Evolutionary conservation across 2,329 filamentous ascomycete genomes (phyloP).

Genomic region (Furcasterigmium furcatum): DNA sequence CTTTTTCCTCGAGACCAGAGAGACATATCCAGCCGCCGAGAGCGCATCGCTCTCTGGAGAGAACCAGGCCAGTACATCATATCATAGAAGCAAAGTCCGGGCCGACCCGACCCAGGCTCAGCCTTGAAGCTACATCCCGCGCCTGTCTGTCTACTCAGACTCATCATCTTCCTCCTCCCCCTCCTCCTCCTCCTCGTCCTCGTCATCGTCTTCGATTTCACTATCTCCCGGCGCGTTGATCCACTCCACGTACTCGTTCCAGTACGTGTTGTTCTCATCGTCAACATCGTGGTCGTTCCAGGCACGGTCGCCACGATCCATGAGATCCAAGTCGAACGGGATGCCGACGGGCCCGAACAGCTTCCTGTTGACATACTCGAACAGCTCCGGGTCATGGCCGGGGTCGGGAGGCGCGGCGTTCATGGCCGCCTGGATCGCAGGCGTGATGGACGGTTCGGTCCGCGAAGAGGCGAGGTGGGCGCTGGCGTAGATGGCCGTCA

Average conservation of each 20-base stretch:
- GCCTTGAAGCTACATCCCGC: too few relatives aligned
- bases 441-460: background rate
- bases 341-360: slow-evolving; percentile 1
- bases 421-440: slow-evolving; percentile 1
- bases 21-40: too few relatives aligned
- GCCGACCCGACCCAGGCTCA: too few relatives aligned
- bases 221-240: slow-evolving; percentile 1
- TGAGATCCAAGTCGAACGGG: background rate
- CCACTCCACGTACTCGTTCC: slow-evolving; percentile 1
- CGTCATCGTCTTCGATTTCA: background rate
- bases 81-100: too few relatives aligned
- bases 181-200: background rate
- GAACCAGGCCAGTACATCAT: too few relatives aligned
- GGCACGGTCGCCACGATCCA: slow-evolving; percentile 1
- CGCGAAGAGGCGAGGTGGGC: background rate
- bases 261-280: background rate
- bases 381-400: slow-evolving; percentile 35
- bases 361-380: background rate
- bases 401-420: background rate
- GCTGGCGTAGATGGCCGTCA: background rate
- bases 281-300: background rate
- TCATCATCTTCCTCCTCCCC: too few relatives aligned
- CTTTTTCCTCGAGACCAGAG: too few relatives aligned
- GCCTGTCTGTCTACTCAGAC: too few relatives aligned
- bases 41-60: too few relatives aligned